Conservation (phyloP, 768 basidiomycete species). For the Lentinula detonsa region DNA sequence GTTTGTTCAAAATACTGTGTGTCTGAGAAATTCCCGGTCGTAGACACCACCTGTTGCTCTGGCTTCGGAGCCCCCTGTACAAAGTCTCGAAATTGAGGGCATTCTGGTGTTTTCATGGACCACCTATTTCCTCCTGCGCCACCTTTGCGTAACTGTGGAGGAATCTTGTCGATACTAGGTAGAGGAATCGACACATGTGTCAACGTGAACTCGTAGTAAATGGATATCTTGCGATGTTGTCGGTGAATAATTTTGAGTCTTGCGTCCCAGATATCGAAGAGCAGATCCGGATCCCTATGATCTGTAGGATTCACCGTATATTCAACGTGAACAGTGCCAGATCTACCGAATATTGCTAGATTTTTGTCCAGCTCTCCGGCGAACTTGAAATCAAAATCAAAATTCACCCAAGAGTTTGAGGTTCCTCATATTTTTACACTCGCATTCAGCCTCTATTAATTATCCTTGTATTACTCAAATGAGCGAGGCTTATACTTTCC, state of each 20-base stretch:
- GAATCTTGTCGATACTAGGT: neutral
- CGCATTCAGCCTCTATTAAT: no score
- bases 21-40: neutral
- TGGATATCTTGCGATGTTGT: neutral
- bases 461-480: no score
- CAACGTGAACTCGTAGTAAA: neutral
- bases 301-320: neutral
- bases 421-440: neutral
- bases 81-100: neutral
- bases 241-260: neutral
- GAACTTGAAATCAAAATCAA: neutral
- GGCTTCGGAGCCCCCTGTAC: neutral
- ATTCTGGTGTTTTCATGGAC: neutral
- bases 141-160: neutral
- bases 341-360: neutral
- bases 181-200: neutral
- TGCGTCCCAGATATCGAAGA: neutral
- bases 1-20: neutral
- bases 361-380: neutral
- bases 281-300: neutral
- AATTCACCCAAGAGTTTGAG: neutral
- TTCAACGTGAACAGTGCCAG: neutral
- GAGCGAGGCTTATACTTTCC: no score
- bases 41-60: neutral
- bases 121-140: neutral